Evolutionary conservation across 768 basidiomycete species (phyloP).

Genomic region (Podaxis sp.): DNA sequence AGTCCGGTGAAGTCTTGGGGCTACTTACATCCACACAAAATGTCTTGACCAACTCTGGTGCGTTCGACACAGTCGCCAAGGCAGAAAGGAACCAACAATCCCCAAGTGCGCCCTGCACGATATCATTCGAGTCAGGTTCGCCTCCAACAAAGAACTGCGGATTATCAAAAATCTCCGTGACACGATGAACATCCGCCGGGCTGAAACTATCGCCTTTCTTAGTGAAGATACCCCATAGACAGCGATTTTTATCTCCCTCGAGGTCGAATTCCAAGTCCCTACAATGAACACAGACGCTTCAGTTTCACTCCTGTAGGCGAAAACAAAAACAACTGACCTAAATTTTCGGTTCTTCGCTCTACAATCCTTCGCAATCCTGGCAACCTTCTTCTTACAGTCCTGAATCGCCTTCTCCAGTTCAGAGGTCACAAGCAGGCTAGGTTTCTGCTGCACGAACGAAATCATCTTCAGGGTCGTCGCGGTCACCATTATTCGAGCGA

Average conservation of each 20-base stretch:
- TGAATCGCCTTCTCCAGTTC: constrained; percentile 47
- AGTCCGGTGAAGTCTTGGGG: background rate
- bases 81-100: constrained; percentile 58
- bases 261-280: constrained; percentile 58
- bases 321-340: constrained; percentile 27
- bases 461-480: constrained; percentile 11
- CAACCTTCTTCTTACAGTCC: constrained; percentile 41
- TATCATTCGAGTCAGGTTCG: constrained; percentile 37
- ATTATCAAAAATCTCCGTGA: constrained; percentile 49
- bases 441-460: constrained; percentile 29
- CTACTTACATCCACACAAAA: constrained; percentile 28
- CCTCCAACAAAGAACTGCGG: constrained; percentile 48
- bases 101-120: constrained; percentile 46
- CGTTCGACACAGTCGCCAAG: constrained; percentile 44
- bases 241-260: constrained; percentile 45
- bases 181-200: constrained; percentile 28
- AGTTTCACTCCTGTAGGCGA: background rate
- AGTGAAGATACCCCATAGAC: constrained; percentile 27
- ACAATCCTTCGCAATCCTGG: constrained; percentile 42
- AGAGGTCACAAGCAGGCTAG: constrained; percentile 42
- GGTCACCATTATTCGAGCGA: constrained; percentile 1
- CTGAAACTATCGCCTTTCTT: constrained; percentile 14
- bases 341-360: constrained; percentile 43
- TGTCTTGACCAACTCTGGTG: constrained; percentile 45
- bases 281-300: background rate